These are phyloP conservation scores for Trichoderma sp. DNA, from an alignment of 2,329 filamentous ascomycete species.

Conservation along the genomic window DNA sequence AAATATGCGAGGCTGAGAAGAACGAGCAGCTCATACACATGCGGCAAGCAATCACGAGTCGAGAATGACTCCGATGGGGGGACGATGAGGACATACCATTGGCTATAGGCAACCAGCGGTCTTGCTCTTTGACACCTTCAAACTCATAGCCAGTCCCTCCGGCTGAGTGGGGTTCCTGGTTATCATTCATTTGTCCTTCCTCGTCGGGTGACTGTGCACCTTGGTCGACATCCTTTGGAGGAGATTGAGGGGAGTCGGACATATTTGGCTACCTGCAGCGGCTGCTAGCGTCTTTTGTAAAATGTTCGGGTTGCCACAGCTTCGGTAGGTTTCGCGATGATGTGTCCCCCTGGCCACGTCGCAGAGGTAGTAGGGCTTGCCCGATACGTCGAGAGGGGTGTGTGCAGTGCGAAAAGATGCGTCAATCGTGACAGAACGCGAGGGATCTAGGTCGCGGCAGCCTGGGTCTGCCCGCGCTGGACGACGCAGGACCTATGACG, in stretches of 20 bases:
- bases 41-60: conserved; percentile 38
- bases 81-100: conserved; percentile 76
- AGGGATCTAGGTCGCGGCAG: conserved; percentile 24
- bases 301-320: conserved; percentile 55
- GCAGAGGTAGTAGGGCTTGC: conserved; percentile 55
- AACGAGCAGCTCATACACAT: conserved; percentile 28
- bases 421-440: conserved; percentile 45
- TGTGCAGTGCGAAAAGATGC: conserved; percentile 50
- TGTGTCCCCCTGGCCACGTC: conserved; percentile 60
- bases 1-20: conserved; percentile 33
- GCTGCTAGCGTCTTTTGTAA: conserved; percentile 58
- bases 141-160: conserved; percentile 78
- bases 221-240: conserved; percentile 92
- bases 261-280: conserved; percentile 78
- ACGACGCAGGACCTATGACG: conserved; percentile 21
- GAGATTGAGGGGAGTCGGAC: conserved; percentile 82
- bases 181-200: conserved; percentile 90
- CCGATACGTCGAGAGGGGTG: conserved; percentile 30
- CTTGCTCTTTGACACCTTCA: conserved; percentile 94
- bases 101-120: conserved; percentile 98
- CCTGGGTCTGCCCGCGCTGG: conserved; percentile 16
- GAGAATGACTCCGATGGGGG: background rate
- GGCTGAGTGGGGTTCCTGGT: conserved; percentile 71
- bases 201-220: conserved; percentile 90
- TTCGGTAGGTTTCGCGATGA: conserved; percentile 49